A percentile compares a stretch with the other conserved stretches of the same genome.
phyloP scores from a whole-genome alignment of 2,329 filamentous ascomycete genomes.

The Periconia digitata region DNA sequence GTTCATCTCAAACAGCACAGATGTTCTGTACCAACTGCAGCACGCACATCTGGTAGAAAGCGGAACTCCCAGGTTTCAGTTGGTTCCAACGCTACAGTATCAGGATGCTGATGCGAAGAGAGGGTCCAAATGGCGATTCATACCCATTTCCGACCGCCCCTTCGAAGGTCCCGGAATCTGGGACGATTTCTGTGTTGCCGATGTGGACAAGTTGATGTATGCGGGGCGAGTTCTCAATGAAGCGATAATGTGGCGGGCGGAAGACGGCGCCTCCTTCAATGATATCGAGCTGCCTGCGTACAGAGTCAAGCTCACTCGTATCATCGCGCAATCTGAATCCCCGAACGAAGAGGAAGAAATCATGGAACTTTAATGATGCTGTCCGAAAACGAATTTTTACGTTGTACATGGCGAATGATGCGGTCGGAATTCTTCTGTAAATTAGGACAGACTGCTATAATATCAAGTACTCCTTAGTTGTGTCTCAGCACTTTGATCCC shows the following conservation, averaged over 20 bases:
- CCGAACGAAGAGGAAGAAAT: no score
- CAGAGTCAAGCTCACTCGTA: conserved; percentile 26
- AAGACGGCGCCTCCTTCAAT: conserved; percentile 14
- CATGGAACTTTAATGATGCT: background rate
- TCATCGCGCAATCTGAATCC: conserved; percentile 1
- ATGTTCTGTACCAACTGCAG: conserved; percentile 18
- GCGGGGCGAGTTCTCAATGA: conserved; percentile 38
- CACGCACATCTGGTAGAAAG: background rate
- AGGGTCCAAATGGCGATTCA: conserved; percentile 41
- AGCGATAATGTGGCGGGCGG: conserved; percentile 38
- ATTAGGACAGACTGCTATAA: no score
- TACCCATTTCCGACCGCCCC: conserved; percentile 17
- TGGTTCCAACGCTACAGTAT: conserved; percentile 31
- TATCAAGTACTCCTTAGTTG: no score
- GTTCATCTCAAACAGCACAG: conserved; percentile 34
- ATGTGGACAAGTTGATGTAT: conserved; percentile 37
- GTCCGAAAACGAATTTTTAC: no score
- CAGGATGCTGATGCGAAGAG: conserved; percentile 23
- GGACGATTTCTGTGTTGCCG: conserved; percentile 42
- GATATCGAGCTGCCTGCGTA: conserved; percentile 38
- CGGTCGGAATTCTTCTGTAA: no score
- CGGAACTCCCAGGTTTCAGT: conserved; percentile 14
- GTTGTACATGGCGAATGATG: no score
- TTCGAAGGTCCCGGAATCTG: conserved; percentile 17
- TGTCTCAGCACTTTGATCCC: no score